Conservation (phyloP, 495 filamentous ascomycete species). For the Penicillium ochrochloron region DNA sequence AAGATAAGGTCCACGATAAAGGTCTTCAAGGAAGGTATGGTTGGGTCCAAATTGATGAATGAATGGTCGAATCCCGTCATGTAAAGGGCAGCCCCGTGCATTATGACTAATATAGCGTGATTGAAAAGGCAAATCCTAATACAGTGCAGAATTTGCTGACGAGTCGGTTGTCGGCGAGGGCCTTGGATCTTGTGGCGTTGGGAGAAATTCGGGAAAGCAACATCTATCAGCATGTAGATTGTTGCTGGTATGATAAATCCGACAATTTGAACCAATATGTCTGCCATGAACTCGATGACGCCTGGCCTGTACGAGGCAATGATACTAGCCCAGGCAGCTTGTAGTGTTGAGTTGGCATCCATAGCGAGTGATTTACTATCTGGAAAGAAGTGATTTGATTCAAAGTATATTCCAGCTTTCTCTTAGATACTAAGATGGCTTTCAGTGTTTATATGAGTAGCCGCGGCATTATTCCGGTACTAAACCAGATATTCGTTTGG, state of each 20-base stretch:
- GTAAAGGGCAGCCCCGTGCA: neutral
- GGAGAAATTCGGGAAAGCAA: conserved; percentile 1
- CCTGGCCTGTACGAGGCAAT: neutral
- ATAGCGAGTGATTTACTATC: neutral
- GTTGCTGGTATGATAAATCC: conserved; percentile 5
- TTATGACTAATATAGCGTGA: neutral
- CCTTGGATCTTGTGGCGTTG: conserved; percentile 7
- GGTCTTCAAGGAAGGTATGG: conserved; percentile 4
- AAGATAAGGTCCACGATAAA: conserved; percentile 1
- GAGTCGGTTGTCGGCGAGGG: conserved; percentile 1
- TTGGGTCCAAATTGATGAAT: neutral
- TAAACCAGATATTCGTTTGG: neutral
- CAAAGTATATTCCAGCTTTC: neutral
- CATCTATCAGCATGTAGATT: conserved; percentile 2
- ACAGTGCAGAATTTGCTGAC: conserved; percentile 1
- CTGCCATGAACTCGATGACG: neutral
- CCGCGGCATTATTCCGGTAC: neutral
- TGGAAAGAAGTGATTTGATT: neutral
- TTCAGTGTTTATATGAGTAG: neutral
- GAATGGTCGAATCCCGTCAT: neutral
- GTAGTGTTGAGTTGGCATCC: neutral
- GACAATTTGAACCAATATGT: neutral
- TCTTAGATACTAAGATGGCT: no score
- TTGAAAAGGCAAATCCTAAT: conserved; percentile 4
- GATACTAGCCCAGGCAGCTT: conserved; percentile 2